Percentiles rank a stretch among this genome's conserved stretches.
Conservation (phyloP, 805 yeast genomes). For the Hanseniaspora occidentalis region DNA sequence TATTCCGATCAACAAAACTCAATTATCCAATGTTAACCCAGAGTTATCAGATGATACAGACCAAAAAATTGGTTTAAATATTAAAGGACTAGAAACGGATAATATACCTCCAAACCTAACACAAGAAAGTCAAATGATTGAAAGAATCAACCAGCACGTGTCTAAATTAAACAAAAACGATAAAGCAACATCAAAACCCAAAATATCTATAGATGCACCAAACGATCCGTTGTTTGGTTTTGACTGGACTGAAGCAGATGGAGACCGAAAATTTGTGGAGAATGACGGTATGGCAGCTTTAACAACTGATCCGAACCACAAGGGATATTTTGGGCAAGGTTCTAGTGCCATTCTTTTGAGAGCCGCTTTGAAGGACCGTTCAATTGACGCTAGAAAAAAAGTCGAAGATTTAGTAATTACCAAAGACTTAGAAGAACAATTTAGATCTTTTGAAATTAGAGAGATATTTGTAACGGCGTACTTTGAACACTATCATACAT, state of each 20-base stretch:
- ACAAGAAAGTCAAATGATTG: conserved; percentile 4
- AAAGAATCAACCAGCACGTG: conserved; percentile 4
- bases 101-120: conserved; percentile 2
- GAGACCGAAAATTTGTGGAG: conserved; percentile 16
- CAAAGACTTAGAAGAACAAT: conserved; percentile 3
- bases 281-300: conserved; percentile 58
- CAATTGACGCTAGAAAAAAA: conserved; percentile 16
- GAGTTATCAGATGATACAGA: not conserved
- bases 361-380: conserved; percentile 10
- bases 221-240: conserved; percentile 38
- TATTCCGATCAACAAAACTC: no score
- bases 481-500: conserved; percentile 46
- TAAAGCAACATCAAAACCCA: conserved; percentile 12
- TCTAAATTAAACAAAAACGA: conserved; percentile 5
- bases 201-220: conserved; percentile 27
- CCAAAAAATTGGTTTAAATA: not conserved
- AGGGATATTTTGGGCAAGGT: conserved; percentile 56
- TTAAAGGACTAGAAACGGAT: not conserved
- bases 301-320: conserved; percentile 35
- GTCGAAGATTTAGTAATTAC: conserved; percentile 8
- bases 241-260: conserved; percentile 48
- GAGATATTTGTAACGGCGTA: conserved; percentile 35
- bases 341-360: conserved; percentile 45
- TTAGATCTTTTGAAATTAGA: conserved; percentile 12
- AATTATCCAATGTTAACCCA: conserved; percentile 2